Percentiles rank a stretch among this genome's conserved stretches.
Evolutionary conservation across 805 yeast species (phyloP).

Genomic region (Priceomyces medius): DNA sequence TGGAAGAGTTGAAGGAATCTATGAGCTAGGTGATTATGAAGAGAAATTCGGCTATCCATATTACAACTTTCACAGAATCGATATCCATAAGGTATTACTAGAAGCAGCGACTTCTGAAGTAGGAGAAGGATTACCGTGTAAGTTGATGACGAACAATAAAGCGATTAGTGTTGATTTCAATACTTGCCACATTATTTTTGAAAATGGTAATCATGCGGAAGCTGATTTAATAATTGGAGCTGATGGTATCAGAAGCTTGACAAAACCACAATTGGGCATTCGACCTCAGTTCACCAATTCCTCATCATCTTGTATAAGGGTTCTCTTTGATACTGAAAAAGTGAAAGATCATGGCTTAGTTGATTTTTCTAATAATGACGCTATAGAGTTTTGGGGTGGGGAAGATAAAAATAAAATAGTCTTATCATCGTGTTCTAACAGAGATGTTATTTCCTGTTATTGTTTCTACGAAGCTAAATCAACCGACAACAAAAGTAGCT

Average conservation of each 20-base stretch:
- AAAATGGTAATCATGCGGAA: constrained; percentile 14
- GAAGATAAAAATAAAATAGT: constrained; percentile 21
- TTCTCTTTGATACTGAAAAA: constrained; percentile 19
- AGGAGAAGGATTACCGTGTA: constrained; percentile 22
- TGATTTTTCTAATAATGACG: constrained; percentile 21
- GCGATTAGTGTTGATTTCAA: constrained; percentile 15
- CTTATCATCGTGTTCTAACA: constrained; percentile 21
- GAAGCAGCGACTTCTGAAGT: constrained; percentile 17
- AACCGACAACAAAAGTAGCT: constrained; percentile 17
- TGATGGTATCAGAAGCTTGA: constrained; percentile 21
- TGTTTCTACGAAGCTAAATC: constrained; percentile 22
- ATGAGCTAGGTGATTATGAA: constrained; percentile 26
- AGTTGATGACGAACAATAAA: constrained; percentile 12
- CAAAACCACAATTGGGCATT: constrained; percentile 20
- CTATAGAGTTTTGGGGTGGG: constrained; percentile 26
- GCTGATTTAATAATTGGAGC: constrained; percentile 24
- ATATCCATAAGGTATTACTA: constrained; percentile 20
- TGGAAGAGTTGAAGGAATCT: constrained; percentile 19
- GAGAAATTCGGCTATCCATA: constrained; percentile 25
- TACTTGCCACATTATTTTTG: constrained; percentile 18
- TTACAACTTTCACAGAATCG: constrained; percentile 27
- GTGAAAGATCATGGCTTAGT: constrained; percentile 16
- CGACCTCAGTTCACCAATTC: constrained; percentile 14
- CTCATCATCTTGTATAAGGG: constrained; percentile 23
- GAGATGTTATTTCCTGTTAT: constrained; percentile 22